Percentiles rank a stretch among this genome's conserved stretches.
Evolutionary conservation across 1,284 basidiomycete species (phyloP).

Genomic region (Ganoderma leucocontextum): DNA sequence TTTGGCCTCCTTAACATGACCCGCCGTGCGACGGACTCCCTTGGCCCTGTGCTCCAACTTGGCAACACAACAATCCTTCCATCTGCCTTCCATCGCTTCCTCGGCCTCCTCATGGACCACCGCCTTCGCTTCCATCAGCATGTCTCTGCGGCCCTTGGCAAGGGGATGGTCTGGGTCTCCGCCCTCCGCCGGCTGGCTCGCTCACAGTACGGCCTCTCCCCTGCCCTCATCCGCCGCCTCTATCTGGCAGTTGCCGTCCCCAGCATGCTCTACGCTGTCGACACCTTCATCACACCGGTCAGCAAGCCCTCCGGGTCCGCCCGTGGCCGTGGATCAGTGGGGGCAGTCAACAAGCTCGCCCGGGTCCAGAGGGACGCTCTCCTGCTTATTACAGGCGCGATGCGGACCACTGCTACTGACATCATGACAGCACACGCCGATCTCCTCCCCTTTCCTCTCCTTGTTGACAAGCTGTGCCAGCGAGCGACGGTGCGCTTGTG

Average conservation of each 20-base stretch:
- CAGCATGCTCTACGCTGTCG: slow-evolving; percentile 46
- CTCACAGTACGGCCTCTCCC: slow-evolving; percentile 10
- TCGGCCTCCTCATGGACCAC: slow-evolving; percentile 48
- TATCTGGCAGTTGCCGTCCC: slow-evolving; percentile 44
- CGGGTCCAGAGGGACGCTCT: slow-evolving; percentile 45
- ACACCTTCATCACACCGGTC: slow-evolving; percentile 44
- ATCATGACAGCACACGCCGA: slow-evolving; percentile 43
- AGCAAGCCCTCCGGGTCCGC: slow-evolving; percentile 20
- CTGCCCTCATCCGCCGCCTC: slow-evolving; percentile 7
- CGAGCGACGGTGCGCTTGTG: slow-evolving; percentile 41
- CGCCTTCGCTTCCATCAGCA: slow-evolving; percentile 46
- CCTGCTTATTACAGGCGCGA: slow-evolving; percentile 44
- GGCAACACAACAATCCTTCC: slow-evolving; percentile 25
- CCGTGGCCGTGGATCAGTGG: slow-evolving; percentile 25
- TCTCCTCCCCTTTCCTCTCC: slow-evolving; percentile 42
- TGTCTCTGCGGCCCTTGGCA: slow-evolving; percentile 36
- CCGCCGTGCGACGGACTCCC: slow-evolving; percentile 3
- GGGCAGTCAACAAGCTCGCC: slow-evolving; percentile 24
- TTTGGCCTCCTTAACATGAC: slow-evolving; percentile 34
- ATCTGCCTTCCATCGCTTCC: slow-evolving; percentile 38
- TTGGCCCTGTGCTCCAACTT: slow-evolving; percentile 25
- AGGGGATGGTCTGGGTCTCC: slow-evolving; percentile 38
- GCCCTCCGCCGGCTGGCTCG: slow-evolving; percentile 37
- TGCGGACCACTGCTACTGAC: slow-evolving; percentile 44
- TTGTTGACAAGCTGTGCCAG: slow-evolving; percentile 39